Conservation (phyloP, 202 grass and related monocot species). For the Dendrocalamus latiflorus region DNA sequence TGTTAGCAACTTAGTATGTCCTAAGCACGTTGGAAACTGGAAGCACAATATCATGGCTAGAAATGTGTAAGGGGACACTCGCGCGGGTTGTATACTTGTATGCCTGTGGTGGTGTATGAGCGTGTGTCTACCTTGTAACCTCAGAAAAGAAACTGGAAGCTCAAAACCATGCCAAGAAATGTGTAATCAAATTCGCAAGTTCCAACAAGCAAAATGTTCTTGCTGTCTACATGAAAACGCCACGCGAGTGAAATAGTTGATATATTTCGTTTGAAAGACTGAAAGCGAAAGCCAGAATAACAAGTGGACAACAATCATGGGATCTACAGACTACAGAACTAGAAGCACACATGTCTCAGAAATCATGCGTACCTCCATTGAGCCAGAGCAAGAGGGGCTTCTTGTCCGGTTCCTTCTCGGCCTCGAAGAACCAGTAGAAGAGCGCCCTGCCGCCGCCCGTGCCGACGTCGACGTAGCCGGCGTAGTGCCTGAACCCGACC, state of each 20-base stretch:
- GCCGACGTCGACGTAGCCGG: constrained; percentile 63
- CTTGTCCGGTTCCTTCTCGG: constrained; percentile 47
- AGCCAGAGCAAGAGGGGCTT: constrained; percentile 99
- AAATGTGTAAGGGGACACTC: neutral
- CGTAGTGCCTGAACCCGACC: constrained; percentile 71
- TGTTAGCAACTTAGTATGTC: neutral
- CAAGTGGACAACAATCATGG: neutral
- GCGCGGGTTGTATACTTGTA: no score
- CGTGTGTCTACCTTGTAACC: no score
- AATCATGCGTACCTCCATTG: constrained; percentile 65
- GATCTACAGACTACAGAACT: constrained; percentile 14
- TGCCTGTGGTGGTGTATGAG: no score
- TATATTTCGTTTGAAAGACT: neutral
- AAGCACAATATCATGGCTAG: neutral
- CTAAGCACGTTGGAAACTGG: neutral
- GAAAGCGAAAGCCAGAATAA: neutral
- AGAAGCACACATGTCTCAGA: neutral
- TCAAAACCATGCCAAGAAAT: neutral
- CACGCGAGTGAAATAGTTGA: neutral
- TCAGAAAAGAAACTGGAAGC: no score
- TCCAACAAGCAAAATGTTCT: neutral
- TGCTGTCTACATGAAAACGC: neutral
- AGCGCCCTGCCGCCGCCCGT: constrained; percentile 50
- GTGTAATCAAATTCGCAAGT: no score
- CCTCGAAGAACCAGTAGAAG: constrained; percentile 99